These are phyloP conservation scores for Populus alba DNA, from an alignment of 345 rosid species.

Conservation along the genomic window DNA sequence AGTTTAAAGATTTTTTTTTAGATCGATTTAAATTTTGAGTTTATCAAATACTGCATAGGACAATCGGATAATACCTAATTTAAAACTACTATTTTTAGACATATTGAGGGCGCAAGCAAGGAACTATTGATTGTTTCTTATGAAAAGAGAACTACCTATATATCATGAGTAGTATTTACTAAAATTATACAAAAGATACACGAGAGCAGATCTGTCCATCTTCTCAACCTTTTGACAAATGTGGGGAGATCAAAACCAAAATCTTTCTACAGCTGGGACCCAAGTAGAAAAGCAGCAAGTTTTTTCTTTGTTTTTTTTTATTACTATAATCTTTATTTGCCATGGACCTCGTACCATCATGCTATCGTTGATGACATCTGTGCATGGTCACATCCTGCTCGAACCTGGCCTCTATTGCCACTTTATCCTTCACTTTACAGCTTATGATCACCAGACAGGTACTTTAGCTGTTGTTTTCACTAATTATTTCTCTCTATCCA, in stretches of 20 bases:
- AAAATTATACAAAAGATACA: background rate
- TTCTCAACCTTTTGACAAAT: background rate
- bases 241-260: background rate
- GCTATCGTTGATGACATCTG: background rate
- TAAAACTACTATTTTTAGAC: no score
- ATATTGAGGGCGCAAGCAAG: background rate
- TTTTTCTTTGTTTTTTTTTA: background rate
- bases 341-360: constrained; percentile 18
- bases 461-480: constrained; percentile 15
- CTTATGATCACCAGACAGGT: constrained; percentile 8
- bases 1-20: no score
- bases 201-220: background rate
- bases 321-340: background rate
- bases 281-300: background rate
- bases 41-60: no score
- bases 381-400: background rate
- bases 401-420: constrained; percentile 17
- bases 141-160: background rate
- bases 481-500: constrained; percentile 9
- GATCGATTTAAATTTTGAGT: no score
- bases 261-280: background rate
- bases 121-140: background rate
- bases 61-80: no score
- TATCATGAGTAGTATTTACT: background rate
- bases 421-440: constrained; percentile 12